Evolutionary conservation across 306 rosid species (phyloP), one percentile per base, ranked within the genome.

Genomic region (Cicer cuneatum): DNA sequence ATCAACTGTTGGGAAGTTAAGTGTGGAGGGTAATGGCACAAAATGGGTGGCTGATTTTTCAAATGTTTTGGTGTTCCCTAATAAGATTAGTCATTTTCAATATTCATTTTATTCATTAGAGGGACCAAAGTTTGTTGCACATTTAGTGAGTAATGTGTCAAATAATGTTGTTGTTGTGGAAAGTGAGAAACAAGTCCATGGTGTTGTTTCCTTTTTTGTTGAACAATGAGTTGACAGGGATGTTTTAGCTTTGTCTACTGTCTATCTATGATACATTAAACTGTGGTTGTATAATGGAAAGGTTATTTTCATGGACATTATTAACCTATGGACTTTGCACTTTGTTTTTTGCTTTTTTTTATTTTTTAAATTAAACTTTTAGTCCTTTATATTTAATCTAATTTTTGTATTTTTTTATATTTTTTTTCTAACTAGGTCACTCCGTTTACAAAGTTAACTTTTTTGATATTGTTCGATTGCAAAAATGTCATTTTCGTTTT

Each of bases 41-140:
- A 78, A 71, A 49, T 88, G 93, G 93, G 80, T 73, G 64, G 90
- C 85, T 72, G 87, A 88, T 80, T 88, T 88, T 67, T 75, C 82
- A n/a, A 41, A 74, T 0, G 2, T 69, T 56, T 78, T 88, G 87
- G 11, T 88, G 1, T 86, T 88, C 63, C 89, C 93, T 16, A 56
- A 80, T 24, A 42, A 85, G 72, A 84, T 86, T 39, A 80, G 43
- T 2, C 21, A 82, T 77, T 69, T 86, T 66, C 93, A 84, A 66
- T 89, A 89, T 63, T 82, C 93, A 6, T 62, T 89, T 61, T 53
- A 56, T 15, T 37, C 70, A 10, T 56, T 72, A 66, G 93, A 75
- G 40, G 67, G 49, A 5, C 47, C 58, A 1, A 84, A 78, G 74
- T 86, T 86, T 60, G 64, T 77, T 21, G 62, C 82, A 39, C 86